Evolutionary conservation across 1,139 yeast genomes (phyloP).

Genomic region (Saccharomyces hybrid): DNA sequence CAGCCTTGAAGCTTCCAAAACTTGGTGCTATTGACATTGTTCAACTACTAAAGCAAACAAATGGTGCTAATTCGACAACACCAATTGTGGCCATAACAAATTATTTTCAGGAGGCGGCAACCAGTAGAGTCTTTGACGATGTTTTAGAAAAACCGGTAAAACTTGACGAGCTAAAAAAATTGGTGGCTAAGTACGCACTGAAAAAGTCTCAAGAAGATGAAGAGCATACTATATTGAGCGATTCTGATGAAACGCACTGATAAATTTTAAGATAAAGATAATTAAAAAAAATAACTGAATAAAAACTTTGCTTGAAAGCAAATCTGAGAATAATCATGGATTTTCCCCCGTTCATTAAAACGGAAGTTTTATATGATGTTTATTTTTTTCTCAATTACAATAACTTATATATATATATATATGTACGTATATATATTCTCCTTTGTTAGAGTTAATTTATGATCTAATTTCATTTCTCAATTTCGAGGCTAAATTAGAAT

Average conservation of each 20-base stretch:
- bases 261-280: not conserved
- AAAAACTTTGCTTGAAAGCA: not conserved
- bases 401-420: not conserved
- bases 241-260: constrained; percentile 17
- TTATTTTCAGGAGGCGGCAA: constrained; percentile 60
- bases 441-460: too few species aligned
- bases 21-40: constrained; percentile 68
- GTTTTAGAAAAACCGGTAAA: constrained; percentile 73
- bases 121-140: constrained; percentile 54
- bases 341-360: not conserved
- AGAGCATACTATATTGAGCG: constrained; percentile 29
- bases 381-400: not conserved
- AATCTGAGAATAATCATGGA: not conserved
- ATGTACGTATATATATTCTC: too few species aligned
- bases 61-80: constrained; percentile 65
- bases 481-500: too few species aligned
- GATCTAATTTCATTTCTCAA: too few species aligned
- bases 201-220: constrained; percentile 26
- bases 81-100: constrained; percentile 76
- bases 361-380: not conserved
- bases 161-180: constrained; percentile 35
- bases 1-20: constrained; percentile 64
- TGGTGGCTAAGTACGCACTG: constrained; percentile 29
- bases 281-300: too few species aligned
- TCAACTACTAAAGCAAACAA: constrained; percentile 67